These are phyloP conservation scores for Colletotrichum orchidophilum DNA, from an alignment of 2,329 filamentous ascomycete species.

Conservation along the genomic window DNA sequence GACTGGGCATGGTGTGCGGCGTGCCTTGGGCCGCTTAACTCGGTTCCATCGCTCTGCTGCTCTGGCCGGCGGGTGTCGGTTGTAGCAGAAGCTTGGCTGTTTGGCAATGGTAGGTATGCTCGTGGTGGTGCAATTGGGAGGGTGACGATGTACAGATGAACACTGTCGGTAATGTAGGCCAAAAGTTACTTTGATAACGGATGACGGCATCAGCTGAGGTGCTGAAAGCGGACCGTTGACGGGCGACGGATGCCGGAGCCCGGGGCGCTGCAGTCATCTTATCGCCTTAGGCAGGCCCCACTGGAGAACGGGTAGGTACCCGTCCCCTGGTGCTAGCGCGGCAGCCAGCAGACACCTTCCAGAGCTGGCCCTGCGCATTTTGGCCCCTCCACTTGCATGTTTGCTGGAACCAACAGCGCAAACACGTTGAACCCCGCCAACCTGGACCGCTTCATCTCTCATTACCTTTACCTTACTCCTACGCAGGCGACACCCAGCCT, in stretches of 20 bases:
- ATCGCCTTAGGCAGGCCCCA: not conserved
- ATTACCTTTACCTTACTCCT: not conserved
- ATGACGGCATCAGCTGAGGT: slow-evolving; percentile 20
- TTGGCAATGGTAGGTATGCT: not conserved
- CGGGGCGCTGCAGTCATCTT: not conserved
- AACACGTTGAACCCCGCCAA: not conserved
- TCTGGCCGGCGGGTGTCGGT: not conserved
- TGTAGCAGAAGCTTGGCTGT: not conserved
- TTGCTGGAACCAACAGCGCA: not conserved
- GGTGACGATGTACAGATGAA: not conserved
- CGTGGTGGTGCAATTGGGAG: not conserved
- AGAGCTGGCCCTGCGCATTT: not conserved
- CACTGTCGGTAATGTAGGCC: not conserved
- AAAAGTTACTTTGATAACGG: not conserved
- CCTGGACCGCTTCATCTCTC: not conserved
- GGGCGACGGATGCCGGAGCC: slow-evolving; percentile 3
- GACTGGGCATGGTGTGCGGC: slow-evolving; percentile 53
- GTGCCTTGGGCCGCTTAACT: slow-evolving; percentile 21
- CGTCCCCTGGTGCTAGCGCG: not conserved
- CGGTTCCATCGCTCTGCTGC: slow-evolving; percentile 20
- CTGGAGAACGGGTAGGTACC: not conserved
- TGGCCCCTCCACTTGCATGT: not conserved
- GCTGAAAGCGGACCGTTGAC: slow-evolving; percentile 13
- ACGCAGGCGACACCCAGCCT: not conserved
- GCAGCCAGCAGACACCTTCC: not conserved